Evolutionary conservation across 2,329 filamentous ascomycete species (phyloP), one percentile per base, ranked within the genome.

Genomic region (Epichloe glyceriae): DNA sequence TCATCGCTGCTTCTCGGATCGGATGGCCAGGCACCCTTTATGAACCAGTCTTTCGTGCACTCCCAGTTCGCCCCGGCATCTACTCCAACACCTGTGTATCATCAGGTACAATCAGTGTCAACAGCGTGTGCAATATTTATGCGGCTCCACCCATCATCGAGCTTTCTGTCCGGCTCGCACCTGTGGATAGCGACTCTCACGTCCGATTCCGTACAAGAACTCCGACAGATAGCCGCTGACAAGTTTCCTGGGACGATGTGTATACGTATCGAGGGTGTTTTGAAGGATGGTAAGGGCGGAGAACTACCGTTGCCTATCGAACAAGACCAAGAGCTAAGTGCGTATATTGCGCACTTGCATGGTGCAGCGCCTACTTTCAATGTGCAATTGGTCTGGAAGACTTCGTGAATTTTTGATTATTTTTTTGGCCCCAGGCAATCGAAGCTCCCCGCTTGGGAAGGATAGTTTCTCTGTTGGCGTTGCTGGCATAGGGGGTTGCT

Each of bases 251-350:
- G 78, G 6, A 74, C 75, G 0, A 60, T 75, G 14, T 78, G 84
- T 47, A 67, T 75, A 35, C 75, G 74, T 30, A 73, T 89, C 15
- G 80, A 88, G 58, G 86, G 85, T 2, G 66, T 87, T 26, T 72
- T 87, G 47, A 79, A 76, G 59, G 73, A 79, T 58, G 72, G 68
- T 14, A 73, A 73, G 55, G 80, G 78, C 5, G 73, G 73, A 47
- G 83, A 87, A 60, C 70, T 85, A 43, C 71, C 71, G 15, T 76
- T 86, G 59, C 68, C 74, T 50, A 83, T 91, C 57, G 82, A 83
- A 50, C 75, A 82, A 40, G 83, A 90, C 58, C 78, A 80, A 54
- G 85, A 91, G 67, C 64, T 93, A 54, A 75, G 76, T 53, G 83
- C 82, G 0, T 91, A 90, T 65, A 65, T 93, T 56, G 72, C 75